These are phyloP conservation scores for Lachnellula cervina DNA, from an alignment of 2,329 filamentous ascomycete genomes.

Conservation along the genomic window DNA sequence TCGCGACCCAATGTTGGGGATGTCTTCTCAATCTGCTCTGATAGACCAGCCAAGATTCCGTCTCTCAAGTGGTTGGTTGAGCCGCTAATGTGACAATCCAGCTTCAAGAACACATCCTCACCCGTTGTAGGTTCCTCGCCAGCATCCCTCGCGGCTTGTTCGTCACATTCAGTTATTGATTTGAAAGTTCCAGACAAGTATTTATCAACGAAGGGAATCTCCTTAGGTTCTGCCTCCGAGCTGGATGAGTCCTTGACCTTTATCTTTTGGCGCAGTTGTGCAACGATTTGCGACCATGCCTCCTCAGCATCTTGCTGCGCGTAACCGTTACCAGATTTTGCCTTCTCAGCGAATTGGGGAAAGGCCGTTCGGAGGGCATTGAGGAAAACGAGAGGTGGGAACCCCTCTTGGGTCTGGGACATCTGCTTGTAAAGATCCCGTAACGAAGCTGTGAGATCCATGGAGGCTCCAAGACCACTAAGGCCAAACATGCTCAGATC, in stretches of 20 bases:
- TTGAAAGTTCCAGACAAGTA: conserved; percentile 84
- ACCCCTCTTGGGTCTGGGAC: conserved; percentile 82
- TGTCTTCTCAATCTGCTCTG: conserved; percentile 86
- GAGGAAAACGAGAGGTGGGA: conserved; percentile 78
- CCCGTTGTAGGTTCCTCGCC: conserved; percentile 66
- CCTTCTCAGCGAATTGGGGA: conserved; percentile 88
- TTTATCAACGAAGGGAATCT: conserved; percentile 76
- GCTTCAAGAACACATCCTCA: conserved; percentile 78
- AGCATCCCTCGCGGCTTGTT: conserved; percentile 66
- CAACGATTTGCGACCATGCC: conserved; percentile 93
- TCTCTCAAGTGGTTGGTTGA: conserved; percentile 87
- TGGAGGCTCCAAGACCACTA: conserved; percentile 39
- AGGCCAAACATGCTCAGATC: conserved; percentile 46
- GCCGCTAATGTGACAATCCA: conserved; percentile 90
- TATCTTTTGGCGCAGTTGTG: conserved; percentile 74
- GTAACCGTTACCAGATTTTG: conserved; percentile 75
- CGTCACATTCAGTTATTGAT: conserved; percentile 76
- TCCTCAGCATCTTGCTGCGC: conserved; percentile 99
- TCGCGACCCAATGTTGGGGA: conserved; percentile 74
- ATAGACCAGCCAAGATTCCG: conserved; percentile 74
- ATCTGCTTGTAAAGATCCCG: conserved; percentile 84
- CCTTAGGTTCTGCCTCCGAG: conserved; percentile 46
- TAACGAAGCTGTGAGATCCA: conserved; percentile 72
- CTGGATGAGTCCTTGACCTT: conserved; percentile 51
- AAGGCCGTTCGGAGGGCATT: conserved; percentile 72